A percentile compares a stretch with the other conserved stretches of the same genome.
Evolutionary conservation across 805 yeast genomes (phyloP).

Genomic region (Blastobotrys americana): DNA sequence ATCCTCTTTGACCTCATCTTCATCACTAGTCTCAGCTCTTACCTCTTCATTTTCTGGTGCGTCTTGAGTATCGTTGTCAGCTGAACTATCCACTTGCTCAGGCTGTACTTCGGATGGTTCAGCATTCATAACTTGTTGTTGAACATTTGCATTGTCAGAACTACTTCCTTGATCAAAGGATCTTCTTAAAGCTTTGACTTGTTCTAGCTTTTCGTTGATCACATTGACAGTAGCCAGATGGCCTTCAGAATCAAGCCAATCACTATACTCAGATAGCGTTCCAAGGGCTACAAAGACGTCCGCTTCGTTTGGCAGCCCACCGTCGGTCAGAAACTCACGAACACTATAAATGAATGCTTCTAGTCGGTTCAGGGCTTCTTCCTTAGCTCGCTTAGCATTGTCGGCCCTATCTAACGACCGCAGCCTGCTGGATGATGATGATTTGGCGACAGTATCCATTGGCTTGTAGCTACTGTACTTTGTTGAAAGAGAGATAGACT

Average conservation of each 20-base stretch:
- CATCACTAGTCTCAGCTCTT: no score
- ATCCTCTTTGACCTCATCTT: neutral
- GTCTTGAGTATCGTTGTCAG: no score
- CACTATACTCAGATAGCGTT: conserved; percentile 41
- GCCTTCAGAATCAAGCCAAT: conserved; percentile 74
- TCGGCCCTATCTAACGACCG: conserved; percentile 49
- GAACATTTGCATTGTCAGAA: neutral
- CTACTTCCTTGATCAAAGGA: conserved; percentile 3
- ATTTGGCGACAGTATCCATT: conserved; percentile 41
- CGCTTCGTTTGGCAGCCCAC: conserved; percentile 19
- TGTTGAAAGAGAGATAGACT: conserved; percentile 23
- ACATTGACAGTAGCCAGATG: conserved; percentile 41
- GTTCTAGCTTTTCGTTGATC: conserved; percentile 30
- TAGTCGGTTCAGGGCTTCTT: conserved; percentile 56
- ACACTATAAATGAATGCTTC: conserved; percentile 69
- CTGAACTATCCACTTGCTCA: neutral
- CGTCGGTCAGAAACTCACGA: conserved; percentile 47
- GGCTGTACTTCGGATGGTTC: neutral
- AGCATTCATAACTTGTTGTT: conserved; percentile 3
- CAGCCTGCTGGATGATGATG: conserved; percentile 42
- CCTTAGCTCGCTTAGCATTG: conserved; percentile 43
- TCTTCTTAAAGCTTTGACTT: conserved; percentile 10
- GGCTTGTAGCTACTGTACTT: conserved; percentile 42
- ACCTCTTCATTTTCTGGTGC: no score
- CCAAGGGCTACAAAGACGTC: conserved; percentile 25